Percentiles rank a stretch among this genome's conserved stretches.
These are phyloP conservation scores for Venturia pyrina DNA, from an alignment of 2,329 filamentous ascomycete species.

Conservation along the genomic window DNA sequence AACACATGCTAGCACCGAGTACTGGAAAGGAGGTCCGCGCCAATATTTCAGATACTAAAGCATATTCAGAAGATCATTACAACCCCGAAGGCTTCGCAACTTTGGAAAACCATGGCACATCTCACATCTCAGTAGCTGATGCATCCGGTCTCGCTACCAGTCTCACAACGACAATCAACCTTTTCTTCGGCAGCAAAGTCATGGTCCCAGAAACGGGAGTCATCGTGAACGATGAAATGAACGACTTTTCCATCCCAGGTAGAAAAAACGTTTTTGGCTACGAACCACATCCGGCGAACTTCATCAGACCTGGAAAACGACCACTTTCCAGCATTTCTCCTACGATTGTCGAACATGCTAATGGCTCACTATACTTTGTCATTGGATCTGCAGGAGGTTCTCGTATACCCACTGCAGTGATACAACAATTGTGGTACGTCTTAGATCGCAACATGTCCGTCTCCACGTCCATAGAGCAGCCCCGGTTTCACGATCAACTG, in stretches of 20 bases:
- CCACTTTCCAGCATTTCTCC: slow-evolving; percentile 77
- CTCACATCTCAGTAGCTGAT: slow-evolving; percentile 65
- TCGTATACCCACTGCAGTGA: slow-evolving; percentile 70
- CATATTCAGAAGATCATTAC: slow-evolving; percentile 65
- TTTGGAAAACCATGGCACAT: slow-evolving; percentile 63
- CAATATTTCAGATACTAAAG: slow-evolving; percentile 62
- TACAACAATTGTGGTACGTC: slow-evolving; percentile 64
- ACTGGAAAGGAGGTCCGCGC: slow-evolving; percentile 50
- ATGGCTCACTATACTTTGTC: slow-evolving; percentile 55
- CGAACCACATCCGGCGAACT: slow-evolving; percentile 70
- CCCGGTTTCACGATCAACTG: slow-evolving; percentile 73
- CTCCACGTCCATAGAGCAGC: slow-evolving; percentile 51
- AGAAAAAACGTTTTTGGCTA: slow-evolving; percentile 75
- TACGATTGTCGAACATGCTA: slow-evolving; percentile 59
- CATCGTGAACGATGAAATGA: slow-evolving; percentile 53
- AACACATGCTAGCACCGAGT: slow-evolving; percentile 52
- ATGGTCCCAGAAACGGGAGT: slow-evolving; percentile 76
- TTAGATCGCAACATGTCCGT: slow-evolving; percentile 56
- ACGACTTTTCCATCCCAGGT: slow-evolving; percentile 80
- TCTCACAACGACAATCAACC: slow-evolving; percentile 78
- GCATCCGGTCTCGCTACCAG: slow-evolving; percentile 63
- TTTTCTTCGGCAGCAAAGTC: slow-evolving; percentile 70
- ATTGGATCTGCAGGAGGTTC: slow-evolving; percentile 73
- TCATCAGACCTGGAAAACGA: slow-evolving; percentile 68
- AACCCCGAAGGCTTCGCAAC: slow-evolving; percentile 57